Percentiles rank a stretch among this genome's conserved stretches.
Conservation (phyloP, 2,329 filamentous ascomycete genomes). For the Alternaria ventricosa region DNA sequence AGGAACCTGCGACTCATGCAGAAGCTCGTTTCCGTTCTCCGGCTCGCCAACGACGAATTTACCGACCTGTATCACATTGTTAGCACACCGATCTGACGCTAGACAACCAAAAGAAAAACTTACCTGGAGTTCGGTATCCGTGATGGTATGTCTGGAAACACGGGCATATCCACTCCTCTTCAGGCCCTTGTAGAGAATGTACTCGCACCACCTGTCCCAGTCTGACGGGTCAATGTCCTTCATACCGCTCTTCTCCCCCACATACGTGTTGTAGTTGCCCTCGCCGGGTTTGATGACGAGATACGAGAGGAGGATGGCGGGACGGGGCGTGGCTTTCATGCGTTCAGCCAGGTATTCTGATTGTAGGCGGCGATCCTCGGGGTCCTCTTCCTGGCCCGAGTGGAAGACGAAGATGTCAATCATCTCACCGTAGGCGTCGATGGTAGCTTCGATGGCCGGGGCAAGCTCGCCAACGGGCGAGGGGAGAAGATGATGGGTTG, state of each 20-base stretch:
- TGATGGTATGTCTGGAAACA: slow-evolving; percentile 88
- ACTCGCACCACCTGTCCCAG: slow-evolving; percentile 99
- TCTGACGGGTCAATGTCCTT: slow-evolving; percentile 90
- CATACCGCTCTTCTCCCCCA: slow-evolving; percentile 87
- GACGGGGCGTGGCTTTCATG: slow-evolving; percentile 83
- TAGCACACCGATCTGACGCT: not conserved
- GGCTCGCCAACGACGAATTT: slow-evolving; percentile 87
- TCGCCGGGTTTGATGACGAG: slow-evolving; percentile 87
- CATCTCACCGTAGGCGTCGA: slow-evolving; percentile 87
- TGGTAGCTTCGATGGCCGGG: slow-evolving; percentile 93
- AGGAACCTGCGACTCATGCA: slow-evolving; percentile 76
- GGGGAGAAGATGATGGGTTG: slow-evolving; percentile 92
- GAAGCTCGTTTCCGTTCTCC: slow-evolving; percentile 68
- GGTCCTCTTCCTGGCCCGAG: slow-evolving; percentile 96
- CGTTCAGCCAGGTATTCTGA: slow-evolving; percentile 82
- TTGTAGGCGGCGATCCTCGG: slow-evolving; percentile 87
- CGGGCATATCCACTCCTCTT: slow-evolving; percentile 87
- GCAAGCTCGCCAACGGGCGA: slow-evolving; percentile 94
- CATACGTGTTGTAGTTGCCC: slow-evolving; percentile 97
- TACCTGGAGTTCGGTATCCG: slow-evolving; percentile 94
- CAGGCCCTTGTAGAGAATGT: slow-evolving; percentile 92
- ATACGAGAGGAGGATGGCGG: slow-evolving; percentile 86
- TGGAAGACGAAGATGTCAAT: slow-evolving; percentile 98
- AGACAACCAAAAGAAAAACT: slow-evolving; percentile 24
- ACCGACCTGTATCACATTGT: slow-evolving; percentile 63